These are phyloP conservation scores for Lasiosphaeria miniovina DNA, from an alignment of 495 filamentous ascomycete species.

Conservation along the genomic window DNA sequence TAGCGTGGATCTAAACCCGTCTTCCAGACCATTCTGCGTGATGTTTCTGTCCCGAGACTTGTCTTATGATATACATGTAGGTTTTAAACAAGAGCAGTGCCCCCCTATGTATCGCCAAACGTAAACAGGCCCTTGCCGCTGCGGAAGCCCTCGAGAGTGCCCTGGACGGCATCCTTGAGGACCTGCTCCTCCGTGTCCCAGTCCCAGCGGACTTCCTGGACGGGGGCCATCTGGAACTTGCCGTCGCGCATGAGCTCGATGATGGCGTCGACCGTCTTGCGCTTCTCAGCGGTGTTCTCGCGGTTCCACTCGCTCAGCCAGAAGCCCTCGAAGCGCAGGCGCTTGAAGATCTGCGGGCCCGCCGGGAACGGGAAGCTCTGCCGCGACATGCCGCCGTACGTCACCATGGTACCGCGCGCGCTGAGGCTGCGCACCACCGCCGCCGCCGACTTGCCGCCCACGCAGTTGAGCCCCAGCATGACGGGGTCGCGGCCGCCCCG, in stretches of 20 bases:
- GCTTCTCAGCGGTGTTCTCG: constrained; percentile 68
- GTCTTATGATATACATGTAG: too few relatives aligned
- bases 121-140: constrained; percentile 88
- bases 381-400: constrained; percentile 92
- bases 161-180: constrained; percentile 70
- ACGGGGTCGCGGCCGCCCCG: constrained; percentile 64
- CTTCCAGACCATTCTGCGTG: too few relatives aligned
- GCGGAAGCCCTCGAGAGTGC: constrained; percentile 75
- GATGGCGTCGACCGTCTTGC: constrained; percentile 75
- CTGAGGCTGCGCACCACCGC: constrained; percentile 67
- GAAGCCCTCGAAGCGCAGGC: constrained; percentile 83
- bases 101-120: constrained; percentile 51
- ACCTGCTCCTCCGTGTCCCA: constrained; percentile 69
- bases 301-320: constrained; percentile 92
- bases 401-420: constrained; percentile 71
- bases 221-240: constrained; percentile 77
- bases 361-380: constrained; percentile 77
- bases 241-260: constrained; percentile 68
- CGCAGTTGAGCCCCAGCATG: constrained; percentile 83
- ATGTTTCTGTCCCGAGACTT: too few relatives aligned
- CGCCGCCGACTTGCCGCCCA: constrained; percentile 80
- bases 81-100: not conserved
- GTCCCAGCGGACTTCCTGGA: constrained; percentile 74
- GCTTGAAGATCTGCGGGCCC: constrained; percentile 83
- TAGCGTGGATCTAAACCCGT: too few relatives aligned